phyloP scores from a whole-genome alignment of 306 rosid genomes.

The Glycyrrhiza uralensis region DNA sequence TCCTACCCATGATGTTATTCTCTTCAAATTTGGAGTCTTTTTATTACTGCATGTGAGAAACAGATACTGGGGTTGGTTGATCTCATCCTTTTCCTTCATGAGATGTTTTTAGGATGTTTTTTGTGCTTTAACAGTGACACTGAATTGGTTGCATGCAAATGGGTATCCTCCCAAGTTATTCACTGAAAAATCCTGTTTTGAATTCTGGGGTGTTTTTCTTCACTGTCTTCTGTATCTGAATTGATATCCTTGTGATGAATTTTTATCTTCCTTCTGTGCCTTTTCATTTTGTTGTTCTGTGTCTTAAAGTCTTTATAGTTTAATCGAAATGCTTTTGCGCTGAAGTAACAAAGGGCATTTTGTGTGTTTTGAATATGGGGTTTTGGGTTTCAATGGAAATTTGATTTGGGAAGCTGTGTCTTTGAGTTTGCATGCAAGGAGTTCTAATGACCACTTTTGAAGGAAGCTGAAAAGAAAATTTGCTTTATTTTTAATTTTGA shows the following conservation, averaged over 20 bases:
- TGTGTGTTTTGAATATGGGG: conserved; percentile 28
- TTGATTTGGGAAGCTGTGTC: background rate
- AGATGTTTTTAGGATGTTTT: background rate
- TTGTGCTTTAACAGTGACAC: conserved; percentile 16
- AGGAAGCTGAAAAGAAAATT: background rate
- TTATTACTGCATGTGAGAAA: conserved; percentile 26
- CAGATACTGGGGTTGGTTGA: conserved; percentile 24
- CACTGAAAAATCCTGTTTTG: background rate
- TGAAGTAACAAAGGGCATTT: background rate
- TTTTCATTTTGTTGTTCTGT: background rate
- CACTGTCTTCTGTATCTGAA: background rate
- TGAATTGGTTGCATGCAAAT: conserved; percentile 58
- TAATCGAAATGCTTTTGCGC: background rate
- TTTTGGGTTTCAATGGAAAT: conserved; percentile 33
- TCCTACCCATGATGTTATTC: background rate
- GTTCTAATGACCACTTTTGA: conserved; percentile 11
- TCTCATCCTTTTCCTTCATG: conserved; percentile 8
- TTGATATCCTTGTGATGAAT: conserved; percentile 10
- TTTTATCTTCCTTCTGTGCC: background rate
- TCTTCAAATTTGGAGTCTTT: conserved; percentile 2
- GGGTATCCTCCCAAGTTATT: background rate
- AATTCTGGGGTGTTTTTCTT: conserved; percentile 12
- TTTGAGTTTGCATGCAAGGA: conserved; percentile 45
- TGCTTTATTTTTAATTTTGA: background rate
- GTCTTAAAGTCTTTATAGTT: background rate